Conservation (phyloP, 768 basidiomycete genomes). For the Sporobolomyces roseus region DNA sequence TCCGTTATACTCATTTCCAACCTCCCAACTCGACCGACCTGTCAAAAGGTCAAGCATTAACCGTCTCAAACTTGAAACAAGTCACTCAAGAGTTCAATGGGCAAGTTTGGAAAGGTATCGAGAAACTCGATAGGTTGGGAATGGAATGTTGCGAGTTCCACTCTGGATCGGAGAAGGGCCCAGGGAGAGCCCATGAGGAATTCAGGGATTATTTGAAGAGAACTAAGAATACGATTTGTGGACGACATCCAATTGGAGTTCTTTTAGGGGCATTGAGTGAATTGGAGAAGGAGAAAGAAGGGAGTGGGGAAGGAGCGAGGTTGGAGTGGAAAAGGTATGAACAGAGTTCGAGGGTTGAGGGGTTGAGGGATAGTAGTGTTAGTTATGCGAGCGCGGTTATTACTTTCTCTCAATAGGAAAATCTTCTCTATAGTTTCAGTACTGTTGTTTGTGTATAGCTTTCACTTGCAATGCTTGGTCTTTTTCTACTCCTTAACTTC, state of each 20-base stretch:
- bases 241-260: slow-evolving; percentile 91
- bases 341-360: slow-evolving; percentile 75
- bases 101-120: slow-evolving; percentile 23
- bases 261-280: slow-evolving; percentile 69
- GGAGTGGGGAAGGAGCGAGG: slow-evolving; percentile 49
- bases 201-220: slow-evolving; percentile 66
- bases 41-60: slow-evolving; percentile 49
- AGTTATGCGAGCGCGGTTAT: slow-evolving; percentile 88
- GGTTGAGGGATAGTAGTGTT: slow-evolving; percentile 76
- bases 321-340: slow-evolving; percentile 87
- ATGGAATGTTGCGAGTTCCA: slow-evolving; percentile 57
- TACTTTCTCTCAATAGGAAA: neutral
- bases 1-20: slow-evolving; percentile 83
- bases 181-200: slow-evolving; percentile 54
- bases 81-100: slow-evolving; percentile 32
- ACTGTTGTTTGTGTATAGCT: neutral
- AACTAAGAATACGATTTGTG: slow-evolving; percentile 95
- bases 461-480: neutral
- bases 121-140: slow-evolving; percentile 23
- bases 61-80: slow-evolving; percentile 23
- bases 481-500: neutral
- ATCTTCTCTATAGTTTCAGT: neutral
- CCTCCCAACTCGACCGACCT: slow-evolving; percentile 51
- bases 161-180: neutral
- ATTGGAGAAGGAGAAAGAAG: slow-evolving; percentile 48